Evolutionary conservation across 2,329 filamentous ascomycete species (phyloP), one percentile per base, ranked within the genome.

Genomic region (Sporothrix variecibatus): DNA sequence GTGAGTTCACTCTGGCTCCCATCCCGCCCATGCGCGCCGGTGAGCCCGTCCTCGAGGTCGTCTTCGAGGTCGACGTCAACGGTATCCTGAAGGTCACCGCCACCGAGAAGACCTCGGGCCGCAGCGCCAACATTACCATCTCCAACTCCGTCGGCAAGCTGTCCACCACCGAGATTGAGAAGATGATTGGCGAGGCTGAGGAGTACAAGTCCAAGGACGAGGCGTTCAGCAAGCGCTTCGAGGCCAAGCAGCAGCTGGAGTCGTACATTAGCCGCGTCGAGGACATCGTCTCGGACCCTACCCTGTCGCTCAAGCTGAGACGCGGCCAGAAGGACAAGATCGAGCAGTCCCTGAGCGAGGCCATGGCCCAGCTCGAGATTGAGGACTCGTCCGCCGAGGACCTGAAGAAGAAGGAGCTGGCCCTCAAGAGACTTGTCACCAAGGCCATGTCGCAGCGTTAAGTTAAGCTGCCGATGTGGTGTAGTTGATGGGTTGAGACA

Each of bases 11-110:
- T 75, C 88, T 99, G 77, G 93, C 94, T 79, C 96, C 95, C 64
- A 92, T 92, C 78, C 89, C 95, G 88, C 85, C 95, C 87, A 85
- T 98, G 94, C 92, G 92, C 81, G 95, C 96, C 81, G 95, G 96
- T 84, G 96, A 99, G 83, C 93, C 96, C 79, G 95, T 97, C 78
- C 93, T 99, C 64, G 96, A 99, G 87, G 93, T 95, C 80, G 94
- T 98, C 84, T 98, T 99, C 86, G 96, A 99, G 88, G 96, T 99
- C 82, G 96, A 99, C 80, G 96, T 98, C 90, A 99, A 99, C 89
- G 96, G 96, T 92, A 97, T 98, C 84, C 92, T 99, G 79, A 99
- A 99, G 92, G 96, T 98, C 81, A 98, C 95, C 77, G 96, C 96
- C 79, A 98, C 95, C 67, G 96, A 99, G 91, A 99, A 99, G 92